Percentiles rank a stretch among this genome's conserved stretches.
phyloP scores from a whole-genome alignment of 805 yeast genomes.

The Hanseniaspora taiwanica region DNA sequence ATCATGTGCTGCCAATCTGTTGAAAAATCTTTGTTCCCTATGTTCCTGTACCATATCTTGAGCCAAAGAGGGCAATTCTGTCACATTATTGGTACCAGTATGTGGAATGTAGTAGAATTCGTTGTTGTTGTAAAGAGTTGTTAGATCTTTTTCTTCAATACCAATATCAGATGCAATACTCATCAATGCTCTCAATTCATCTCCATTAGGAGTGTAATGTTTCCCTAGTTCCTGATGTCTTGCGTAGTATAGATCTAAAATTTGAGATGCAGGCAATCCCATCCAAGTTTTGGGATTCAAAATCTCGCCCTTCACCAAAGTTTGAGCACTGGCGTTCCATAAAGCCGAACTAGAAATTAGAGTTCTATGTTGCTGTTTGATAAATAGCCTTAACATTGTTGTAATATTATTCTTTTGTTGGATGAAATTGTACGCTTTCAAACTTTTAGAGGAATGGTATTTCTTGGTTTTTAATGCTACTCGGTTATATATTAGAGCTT shows the following conservation, averaged over 20 bases:
- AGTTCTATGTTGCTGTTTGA: no score
- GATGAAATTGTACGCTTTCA: no score
- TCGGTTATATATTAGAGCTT: no score
- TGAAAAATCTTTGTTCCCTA: slow-evolving; percentile 62
- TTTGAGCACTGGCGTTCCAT: not conserved
- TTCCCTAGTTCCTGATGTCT: slow-evolving; percentile 1
- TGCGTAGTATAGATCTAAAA: slow-evolving; percentile 36
- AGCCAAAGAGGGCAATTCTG: slow-evolving; percentile 52
- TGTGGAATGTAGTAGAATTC: slow-evolving; percentile 28
- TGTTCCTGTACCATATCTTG: slow-evolving; percentile 59
- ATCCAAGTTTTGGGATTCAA: slow-evolving; percentile 53
- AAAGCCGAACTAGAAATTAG: not conserved
- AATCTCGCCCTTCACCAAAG: slow-evolving; percentile 19
- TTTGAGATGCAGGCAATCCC: slow-evolving; percentile 45
- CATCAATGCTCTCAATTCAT: slow-evolving; percentile 44
- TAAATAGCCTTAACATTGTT: no score
- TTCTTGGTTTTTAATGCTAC: no score
- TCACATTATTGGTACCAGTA: not conserved
- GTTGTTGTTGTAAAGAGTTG: slow-evolving; percentile 25
- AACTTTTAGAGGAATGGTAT: no score
- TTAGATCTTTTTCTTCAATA: slow-evolving; percentile 23
- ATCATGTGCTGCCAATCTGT: slow-evolving; percentile 82
- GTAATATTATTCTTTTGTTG: no score
- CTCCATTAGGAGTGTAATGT: slow-evolving; percentile 16
- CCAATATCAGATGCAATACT: slow-evolving; percentile 33